Conservation (phyloP, 345 rosid genomes). For the Dimocarpus longan region DNA sequence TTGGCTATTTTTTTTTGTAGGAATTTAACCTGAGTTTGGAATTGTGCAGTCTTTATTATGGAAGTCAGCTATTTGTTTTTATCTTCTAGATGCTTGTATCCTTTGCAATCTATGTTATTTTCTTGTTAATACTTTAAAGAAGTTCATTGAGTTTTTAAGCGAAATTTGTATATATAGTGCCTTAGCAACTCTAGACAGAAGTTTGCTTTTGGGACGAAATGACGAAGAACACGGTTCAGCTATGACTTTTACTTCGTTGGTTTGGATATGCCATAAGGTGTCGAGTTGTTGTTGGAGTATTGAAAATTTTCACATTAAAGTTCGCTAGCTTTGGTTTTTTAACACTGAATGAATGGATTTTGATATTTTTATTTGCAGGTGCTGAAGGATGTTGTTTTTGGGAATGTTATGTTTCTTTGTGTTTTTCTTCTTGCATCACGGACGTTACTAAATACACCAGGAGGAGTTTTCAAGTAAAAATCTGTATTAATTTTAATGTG, state of each 20-base stretch:
- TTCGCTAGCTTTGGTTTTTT: constrained; percentile 1
- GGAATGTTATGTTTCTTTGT: constrained; percentile 58
- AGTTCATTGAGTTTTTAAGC: neutral
- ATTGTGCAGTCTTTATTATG: constrained; percentile 65
- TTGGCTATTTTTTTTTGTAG: neutral
- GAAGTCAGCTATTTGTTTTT: constrained; percentile 57
- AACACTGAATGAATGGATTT: constrained; percentile 13
- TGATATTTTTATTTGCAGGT: constrained; percentile 41
- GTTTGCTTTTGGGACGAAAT: constrained; percentile 44
- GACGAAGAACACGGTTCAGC: constrained; percentile 46
- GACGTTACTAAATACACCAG: constrained; percentile 41
- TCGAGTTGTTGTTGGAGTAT: neutral
- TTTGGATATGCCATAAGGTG: constrained; percentile 48
- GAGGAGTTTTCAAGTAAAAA: constrained; percentile 47
- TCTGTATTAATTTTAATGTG: neutral
- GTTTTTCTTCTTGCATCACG: constrained; percentile 45
- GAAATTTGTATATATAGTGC: constrained; percentile 17
- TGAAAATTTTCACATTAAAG: neutral
- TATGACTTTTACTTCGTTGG: constrained; percentile 34
- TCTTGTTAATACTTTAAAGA: constrained; percentile 1
- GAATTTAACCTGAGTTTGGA: constrained; percentile 1
- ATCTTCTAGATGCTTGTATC: constrained; percentile 89
- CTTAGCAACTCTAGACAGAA: constrained; percentile 66
- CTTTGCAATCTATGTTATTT: constrained; percentile 26
- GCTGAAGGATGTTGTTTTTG: constrained; percentile 54